A percentile compares a stretch with the other conserved stretches of the same genome.
Conservation (phyloP, 164 flowering plant species). For the Litsea cubeba region DNA sequence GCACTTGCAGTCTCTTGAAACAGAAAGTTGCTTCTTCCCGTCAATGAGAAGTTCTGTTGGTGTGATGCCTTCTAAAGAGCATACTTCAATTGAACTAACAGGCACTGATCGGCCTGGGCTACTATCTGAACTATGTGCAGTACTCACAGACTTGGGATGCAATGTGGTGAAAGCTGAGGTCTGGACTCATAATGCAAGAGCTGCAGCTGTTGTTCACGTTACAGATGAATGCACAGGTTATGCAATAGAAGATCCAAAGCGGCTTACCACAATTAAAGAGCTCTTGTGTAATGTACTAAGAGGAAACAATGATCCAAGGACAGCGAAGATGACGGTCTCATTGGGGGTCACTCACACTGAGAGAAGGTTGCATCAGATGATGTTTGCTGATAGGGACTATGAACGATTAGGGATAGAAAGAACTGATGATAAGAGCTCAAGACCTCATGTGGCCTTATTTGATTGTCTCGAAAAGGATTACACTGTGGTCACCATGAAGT, state of each 20-base stretch:
- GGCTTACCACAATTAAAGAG: slow-evolving; percentile 30
- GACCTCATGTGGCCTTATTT: slow-evolving; percentile 28
- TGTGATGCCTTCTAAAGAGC: slow-evolving; percentile 30
- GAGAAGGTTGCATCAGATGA: slow-evolving; percentile 54
- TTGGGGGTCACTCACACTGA: slow-evolving; percentile 23
- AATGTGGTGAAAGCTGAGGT: slow-evolving; percentile 46
- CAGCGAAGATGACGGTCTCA: slow-evolving; percentile 22
- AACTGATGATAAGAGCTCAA: slow-evolving; percentile 5
- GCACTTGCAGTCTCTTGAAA: slow-evolving; percentile 32
- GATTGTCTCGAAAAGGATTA: slow-evolving; percentile 38
- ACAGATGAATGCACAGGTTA: slow-evolving; percentile 31
- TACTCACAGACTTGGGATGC: slow-evolving; percentile 42
- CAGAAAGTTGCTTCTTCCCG: slow-evolving; percentile 19
- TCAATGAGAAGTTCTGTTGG: slow-evolving; percentile 34
- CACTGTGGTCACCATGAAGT: slow-evolving; percentile 34
- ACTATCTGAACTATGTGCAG: slow-evolving; percentile 54
- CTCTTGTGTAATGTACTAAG: slow-evolving; percentile 32
- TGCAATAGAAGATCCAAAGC: slow-evolving; percentile 36
- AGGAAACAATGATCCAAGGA: slow-evolving; percentile 20
- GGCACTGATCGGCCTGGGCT: slow-evolving; percentile 56
- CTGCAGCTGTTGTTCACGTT: slow-evolving; percentile 39
- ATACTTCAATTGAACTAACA: slow-evolving; percentile 46
- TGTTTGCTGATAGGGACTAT: slow-evolving; percentile 48
- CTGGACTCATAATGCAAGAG: slow-evolving; percentile 64
- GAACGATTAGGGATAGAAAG: slow-evolving; percentile 17